Base-by-base conservation (phyloP, 371 early-diverging fungal genomes). In the Apophysomyces trapeziformis region DNA sequence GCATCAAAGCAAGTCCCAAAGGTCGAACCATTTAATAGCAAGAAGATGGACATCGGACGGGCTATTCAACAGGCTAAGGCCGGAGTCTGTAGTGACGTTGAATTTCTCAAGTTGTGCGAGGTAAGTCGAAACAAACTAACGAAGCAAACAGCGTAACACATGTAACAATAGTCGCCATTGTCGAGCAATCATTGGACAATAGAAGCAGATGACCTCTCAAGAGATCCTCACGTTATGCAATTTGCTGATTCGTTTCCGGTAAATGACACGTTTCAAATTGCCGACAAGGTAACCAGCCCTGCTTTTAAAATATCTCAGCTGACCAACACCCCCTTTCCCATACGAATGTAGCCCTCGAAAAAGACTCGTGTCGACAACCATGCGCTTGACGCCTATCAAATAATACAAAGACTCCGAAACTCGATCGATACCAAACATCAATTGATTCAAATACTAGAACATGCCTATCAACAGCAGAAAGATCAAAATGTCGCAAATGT, bases 381-480 rank as follows among this genome's bases (percentile, higher is more conserved):
- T 21, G 16, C 54, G 16, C 9, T 50, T 50, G 54, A 50, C 21
- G 21, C 16, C 11, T 26, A 50, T 9, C 16, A 50, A 21, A 7
- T 41, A 38, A 13, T 46, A 39, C 61, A 36, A 65, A 46, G 57
- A 47, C 46, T 68, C 14, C 57, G 47, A 18, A 59, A 35, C 38
- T 59, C 61, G 7, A 32, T 76, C 4, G 71, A 74, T 6, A 60
- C 57, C 46, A 84, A 84, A 68, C 76, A 83, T 16, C 73, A 76
- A 11, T 65, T 85, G 13, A 74, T 83, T 32, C 61, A 65, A 38
- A 74, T 80, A 60, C 69, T 87, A 7, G 87, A 87, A 68, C 71
- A 68, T 32, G 74, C 77, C 1, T 81, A 82, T 62, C 65, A 69
- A 32, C 74, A 78, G 73, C 63, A 77, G 5, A 50, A 50, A 21